phyloP scores from a whole-genome alignment of 768 basidiomycete species.

The Tylopilus sp. region DNA sequence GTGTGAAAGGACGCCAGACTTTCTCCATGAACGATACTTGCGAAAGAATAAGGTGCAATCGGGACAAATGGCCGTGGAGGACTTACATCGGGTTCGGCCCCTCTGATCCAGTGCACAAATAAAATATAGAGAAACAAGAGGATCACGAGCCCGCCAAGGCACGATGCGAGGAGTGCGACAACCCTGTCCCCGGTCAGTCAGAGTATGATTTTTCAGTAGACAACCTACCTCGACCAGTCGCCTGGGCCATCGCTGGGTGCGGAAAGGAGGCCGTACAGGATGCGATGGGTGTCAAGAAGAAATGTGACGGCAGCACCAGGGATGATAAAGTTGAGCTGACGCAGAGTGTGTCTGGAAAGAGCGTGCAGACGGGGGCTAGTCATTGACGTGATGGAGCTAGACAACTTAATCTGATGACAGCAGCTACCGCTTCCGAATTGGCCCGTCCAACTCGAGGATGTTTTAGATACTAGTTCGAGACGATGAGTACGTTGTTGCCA shows the following conservation, averaged over 20 bases:
- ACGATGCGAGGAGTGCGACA: conserved; percentile 50
- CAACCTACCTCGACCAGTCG: conserved; percentile 50
- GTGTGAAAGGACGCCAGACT: conserved; percentile 63
- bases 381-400: conserved; percentile 7
- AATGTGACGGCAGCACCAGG: conserved; percentile 67
- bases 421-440: not conserved
- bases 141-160: conserved; percentile 58
- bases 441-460: not conserved
- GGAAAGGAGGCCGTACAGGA: conserved; percentile 42
- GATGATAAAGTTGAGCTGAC: conserved; percentile 72
- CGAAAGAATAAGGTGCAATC: not conserved
- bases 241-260: conserved; percentile 32
- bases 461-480: not conserved
- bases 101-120: conserved; percentile 61
- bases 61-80: not conserved
- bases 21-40: conserved; percentile 75
- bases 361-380: conserved; percentile 9
- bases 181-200: conserved; percentile 37
- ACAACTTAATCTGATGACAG: not conserved
- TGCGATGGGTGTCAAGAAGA: conserved; percentile 52
- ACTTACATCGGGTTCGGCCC: conserved; percentile 67
- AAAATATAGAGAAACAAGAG: conserved; percentile 71
- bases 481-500: conserved; percentile 4
- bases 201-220: not conserved
- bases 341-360: conserved; percentile 50